Base-by-base conservation (phyloP, 2,329 filamentous ascomycete genomes). In the Domatiomyces globalis region DNA sequence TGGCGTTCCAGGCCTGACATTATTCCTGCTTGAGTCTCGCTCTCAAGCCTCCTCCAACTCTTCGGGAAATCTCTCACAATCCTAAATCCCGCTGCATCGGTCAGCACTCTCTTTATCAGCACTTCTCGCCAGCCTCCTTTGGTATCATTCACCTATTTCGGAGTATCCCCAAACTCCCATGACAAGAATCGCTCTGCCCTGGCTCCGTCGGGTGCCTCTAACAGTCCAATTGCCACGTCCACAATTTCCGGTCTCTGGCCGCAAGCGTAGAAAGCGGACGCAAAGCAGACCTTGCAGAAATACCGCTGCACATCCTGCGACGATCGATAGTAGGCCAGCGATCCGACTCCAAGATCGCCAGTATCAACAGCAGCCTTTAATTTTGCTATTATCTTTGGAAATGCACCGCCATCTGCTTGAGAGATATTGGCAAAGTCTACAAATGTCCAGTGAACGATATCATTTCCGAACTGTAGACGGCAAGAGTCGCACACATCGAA, bases 251-350 rank as follows among this genome's bases (percentile, higher is more conserved):
- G 71, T 42, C 80, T 68, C 54, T 69, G 67, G 3, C 70, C 65
- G 49, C 74, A 74, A 58, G 77, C 73, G 75, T 78, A 84, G 59
- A 84, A 84, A 2, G 80, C 71, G 0, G 74, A 80, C 0, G 83
- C 81, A 1, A 81, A 81, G 60, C 83, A 86, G 0, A 50, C 60
- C 1, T 65, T 63, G 61, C 82, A 86, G 60, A 84, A 85, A 44
- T 81, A 77, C 15, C 83, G 73, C 46, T 69, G 66, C 2, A 80
- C 73, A 0, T 71, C 73, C 0, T 67, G 62, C 5, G 65, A 79
- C 20, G 78, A 83, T 15, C 69, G 62, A 60, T 82, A 82, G 10
- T 61, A 67, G 49, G 70, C 71, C 51, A 81, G 63, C 1, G 73
- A 73, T 0, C 70, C 71, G 22, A 65, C 59, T 0, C 66, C 61